phyloP scores from a whole-genome alignment of 352 stramenopile species.

The Pythium guiyangense region DNA sequence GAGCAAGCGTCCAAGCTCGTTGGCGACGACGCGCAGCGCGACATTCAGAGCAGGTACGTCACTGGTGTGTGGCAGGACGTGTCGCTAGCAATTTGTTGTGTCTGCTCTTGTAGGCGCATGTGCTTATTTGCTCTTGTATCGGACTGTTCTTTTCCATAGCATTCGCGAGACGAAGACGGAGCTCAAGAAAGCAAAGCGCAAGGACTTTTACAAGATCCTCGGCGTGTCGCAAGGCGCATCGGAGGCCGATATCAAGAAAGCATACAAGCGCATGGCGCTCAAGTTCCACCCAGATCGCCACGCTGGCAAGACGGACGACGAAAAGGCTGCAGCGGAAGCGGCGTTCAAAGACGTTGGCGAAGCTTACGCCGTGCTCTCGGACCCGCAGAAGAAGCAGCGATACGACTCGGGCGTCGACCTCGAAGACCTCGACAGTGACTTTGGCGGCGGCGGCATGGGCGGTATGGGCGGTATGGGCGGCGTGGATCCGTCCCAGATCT shows the following conservation, averaged over 20 bases:
- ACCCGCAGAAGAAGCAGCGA: constrained; percentile 89
- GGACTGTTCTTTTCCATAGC: constrained; percentile 14
- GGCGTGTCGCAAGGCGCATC: constrained; percentile 75
- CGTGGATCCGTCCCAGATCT: constrained; percentile 81
- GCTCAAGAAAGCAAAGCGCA: constrained; percentile 94
- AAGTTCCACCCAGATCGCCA: constrained; percentile 97
- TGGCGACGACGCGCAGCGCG: constrained; percentile 67
- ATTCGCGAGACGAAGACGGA: constrained; percentile 89
- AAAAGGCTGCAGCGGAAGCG: constrained; percentile 88
- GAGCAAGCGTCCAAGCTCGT: constrained; percentile 87
- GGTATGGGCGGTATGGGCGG: constrained; percentile 70
- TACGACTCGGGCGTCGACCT: constrained; percentile 95
- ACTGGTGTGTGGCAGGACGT: too few species aligned
- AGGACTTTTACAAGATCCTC: constrained; percentile 95
- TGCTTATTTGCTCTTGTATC: too few species aligned
- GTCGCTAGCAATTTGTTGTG: too few species aligned
- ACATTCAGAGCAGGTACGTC: constrained; percentile 69
- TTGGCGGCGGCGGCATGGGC: constrained; percentile 71
- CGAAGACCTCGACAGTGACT: constrained; percentile 92
- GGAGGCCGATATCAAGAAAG: constrained; percentile 97
- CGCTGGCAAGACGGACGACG: constrained; percentile 84
- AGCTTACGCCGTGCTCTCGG: constrained; percentile 94
- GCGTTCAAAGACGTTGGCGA: constrained; percentile 96
- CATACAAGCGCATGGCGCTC: constrained; percentile 93
- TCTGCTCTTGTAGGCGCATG: too few species aligned